Conservation (phyloP, 164 flowering plant species). For the Echeveria elegans region DNA sequence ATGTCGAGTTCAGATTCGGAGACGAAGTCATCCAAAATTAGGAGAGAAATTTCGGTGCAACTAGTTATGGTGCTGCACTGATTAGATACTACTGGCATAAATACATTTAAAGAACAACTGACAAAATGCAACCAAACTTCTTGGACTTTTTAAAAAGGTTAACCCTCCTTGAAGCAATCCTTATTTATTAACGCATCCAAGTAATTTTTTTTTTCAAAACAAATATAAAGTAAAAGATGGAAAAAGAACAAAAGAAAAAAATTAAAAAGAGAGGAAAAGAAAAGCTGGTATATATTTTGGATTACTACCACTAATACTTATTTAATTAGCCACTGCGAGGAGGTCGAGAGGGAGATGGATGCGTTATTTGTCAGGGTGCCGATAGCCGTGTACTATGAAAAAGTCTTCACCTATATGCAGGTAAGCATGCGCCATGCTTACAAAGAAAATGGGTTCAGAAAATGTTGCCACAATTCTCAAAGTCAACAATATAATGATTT, state of each 20-base stretch:
- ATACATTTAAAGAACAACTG: not conserved
- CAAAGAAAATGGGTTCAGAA: no score
- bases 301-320: not conserved
- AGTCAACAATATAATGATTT: no score
- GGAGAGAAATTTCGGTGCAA: no score
- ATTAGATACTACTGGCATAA: no score
- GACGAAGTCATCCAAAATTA: no score
- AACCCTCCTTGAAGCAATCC: slow-evolving; percentile 4
- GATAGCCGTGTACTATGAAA: no score
- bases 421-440: no score
- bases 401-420: no score
- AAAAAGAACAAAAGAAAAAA: no score
- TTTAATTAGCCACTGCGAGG: not conserved
- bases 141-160: not conserved
- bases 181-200: not conserved
- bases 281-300: not conserved
- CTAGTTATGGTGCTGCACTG: no score
- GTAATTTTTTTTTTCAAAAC: not conserved
- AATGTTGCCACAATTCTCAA: no score
- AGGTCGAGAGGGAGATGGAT: slow-evolving; percentile 1
- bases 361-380: not conserved
- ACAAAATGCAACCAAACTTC: not conserved
- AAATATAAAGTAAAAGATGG: not conserved
- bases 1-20: no score
- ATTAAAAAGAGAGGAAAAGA: not conserved